Evolutionary conservation across 2,329 filamentous ascomycete species (phyloP), one percentile per base, ranked within the genome.

Genomic region (Colletotrichum camelliae): DNA sequence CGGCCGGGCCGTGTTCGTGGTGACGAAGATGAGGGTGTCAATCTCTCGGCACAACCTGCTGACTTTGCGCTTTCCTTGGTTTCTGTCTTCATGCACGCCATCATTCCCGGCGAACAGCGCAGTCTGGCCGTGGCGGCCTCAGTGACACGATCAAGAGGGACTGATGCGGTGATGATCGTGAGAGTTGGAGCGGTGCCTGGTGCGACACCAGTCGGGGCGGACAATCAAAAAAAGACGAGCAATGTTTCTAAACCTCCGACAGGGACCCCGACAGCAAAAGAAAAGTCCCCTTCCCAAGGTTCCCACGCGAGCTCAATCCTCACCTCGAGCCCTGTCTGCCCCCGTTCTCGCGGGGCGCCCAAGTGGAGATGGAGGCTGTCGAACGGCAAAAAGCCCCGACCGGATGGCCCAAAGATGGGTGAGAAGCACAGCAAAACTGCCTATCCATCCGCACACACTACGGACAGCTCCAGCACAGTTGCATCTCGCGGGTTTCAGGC

Each of bases 401-500:
- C 9, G 18, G 24, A n/a, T 9, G 37, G 13, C 39, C 48, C 48
- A 61, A 69, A 61, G 57, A 70, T 21, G 16, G 7, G 7, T 5
- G 29, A 8, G 29, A 29, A 33, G 27, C 15, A 35, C 12, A 24
- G 27, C 27, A 66, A 27, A 31, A 18, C 15, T 5, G 43, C 43
- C n/a, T 48, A 48, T 21, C 9, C 39, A 10, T 48, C n/a, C 39
- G 39, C 9, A 31, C 31, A 12, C 10, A 9, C 31, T 18, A 18
- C 37, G 37, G 24, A 33, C 39, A 7, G 31, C 24, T 15, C 55
- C 55, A 52, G 37, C 18, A 39, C 57, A 58, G 57, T 73, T 48
- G 58, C 64, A 75, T 65, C 67, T 24, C 29, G 16, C 16, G 10
- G 57, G 73, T 75, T 73, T 75, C 73, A 73, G 70, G 69, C 62